These are phyloP conservation scores for Leccinum disarticulatum DNA, from an alignment of 768 basidiomycete species.

Conservation along the genomic window DNA sequence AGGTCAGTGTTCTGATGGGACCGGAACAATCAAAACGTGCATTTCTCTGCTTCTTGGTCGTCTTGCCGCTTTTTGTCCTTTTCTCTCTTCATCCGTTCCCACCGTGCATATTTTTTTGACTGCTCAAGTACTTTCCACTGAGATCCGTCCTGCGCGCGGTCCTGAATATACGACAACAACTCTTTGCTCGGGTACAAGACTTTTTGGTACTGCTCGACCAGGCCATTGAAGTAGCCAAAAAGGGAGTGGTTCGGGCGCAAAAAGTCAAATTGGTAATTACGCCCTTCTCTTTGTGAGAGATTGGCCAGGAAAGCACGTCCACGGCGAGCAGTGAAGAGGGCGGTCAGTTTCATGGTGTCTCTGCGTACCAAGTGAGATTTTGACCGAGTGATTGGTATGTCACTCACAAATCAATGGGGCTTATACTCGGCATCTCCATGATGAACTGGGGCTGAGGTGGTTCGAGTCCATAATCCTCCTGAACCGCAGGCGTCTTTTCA, in stretches of 20 bases:
- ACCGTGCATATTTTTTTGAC: slow-evolving; percentile 78
- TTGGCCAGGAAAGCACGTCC: slow-evolving; percentile 84
- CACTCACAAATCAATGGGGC: slow-evolving; percentile 87
- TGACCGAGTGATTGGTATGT: background rate
- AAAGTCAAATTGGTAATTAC: slow-evolving; percentile 98
- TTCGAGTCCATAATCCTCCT: slow-evolving; percentile 66
- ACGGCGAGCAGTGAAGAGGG: slow-evolving; percentile 90
- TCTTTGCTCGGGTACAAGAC: slow-evolving; percentile 83
- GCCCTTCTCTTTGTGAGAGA: slow-evolving; percentile 84
- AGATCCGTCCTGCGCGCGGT: slow-evolving; percentile 59
- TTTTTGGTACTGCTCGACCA: slow-evolving; percentile 95
- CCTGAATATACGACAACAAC: slow-evolving; percentile 69
- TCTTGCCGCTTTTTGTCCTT: slow-evolving; percentile 85
- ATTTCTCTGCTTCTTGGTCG: slow-evolving; percentile 88
- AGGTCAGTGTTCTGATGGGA: slow-evolving; percentile 3
- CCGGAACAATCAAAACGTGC: slow-evolving; percentile 43
- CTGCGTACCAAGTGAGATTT: slow-evolving; percentile 39
- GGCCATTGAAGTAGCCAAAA: slow-evolving; percentile 94
- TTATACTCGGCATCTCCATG: slow-evolving; percentile 84
- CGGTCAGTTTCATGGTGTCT: slow-evolving; percentile 95
- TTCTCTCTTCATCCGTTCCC: slow-evolving; percentile 83
- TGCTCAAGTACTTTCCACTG: slow-evolving; percentile 79
- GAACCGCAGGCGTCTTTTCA: slow-evolving; percentile 32
- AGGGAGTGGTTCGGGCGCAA: slow-evolving; percentile 93
- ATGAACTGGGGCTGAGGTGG: slow-evolving; percentile 83